phyloP scores from a whole-genome alignment of 2,329 filamentous ascomycete species.

The Berkeleyomyces basicola region DNA sequence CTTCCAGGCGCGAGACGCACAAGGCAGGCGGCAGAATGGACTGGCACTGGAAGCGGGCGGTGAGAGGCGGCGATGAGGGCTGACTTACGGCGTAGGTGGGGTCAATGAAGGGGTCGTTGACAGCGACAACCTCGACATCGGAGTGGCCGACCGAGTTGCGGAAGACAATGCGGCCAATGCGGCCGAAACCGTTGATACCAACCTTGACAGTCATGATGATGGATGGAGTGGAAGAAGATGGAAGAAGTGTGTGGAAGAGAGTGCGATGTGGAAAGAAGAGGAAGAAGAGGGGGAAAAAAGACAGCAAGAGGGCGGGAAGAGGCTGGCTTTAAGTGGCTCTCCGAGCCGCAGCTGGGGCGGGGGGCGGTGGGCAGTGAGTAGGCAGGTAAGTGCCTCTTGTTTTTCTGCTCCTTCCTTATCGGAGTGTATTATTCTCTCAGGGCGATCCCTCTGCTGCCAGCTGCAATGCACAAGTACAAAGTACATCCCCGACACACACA shows the following conservation, averaged over 20 bases:
- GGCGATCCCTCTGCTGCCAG: not conserved
- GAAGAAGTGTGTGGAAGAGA: not conserved
- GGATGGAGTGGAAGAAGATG: not conserved
- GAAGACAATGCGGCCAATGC: constrained; percentile 98
- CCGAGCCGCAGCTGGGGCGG: no score
- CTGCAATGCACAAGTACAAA: not conserved
- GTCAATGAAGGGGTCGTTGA: constrained; percentile 99
- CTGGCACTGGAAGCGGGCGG: constrained; percentile 4
- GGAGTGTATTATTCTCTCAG: not conserved
- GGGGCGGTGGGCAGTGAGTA: no score
- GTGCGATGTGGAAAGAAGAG: constrained; percentile 1
- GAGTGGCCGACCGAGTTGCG: constrained; percentile 86
- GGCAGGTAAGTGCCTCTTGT: not conserved
- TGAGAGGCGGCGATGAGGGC: not conserved
- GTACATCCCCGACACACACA: no score
- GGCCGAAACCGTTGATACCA: constrained; percentile 99
- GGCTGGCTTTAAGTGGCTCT: not conserved
- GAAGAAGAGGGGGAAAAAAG: constrained; percentile 1
- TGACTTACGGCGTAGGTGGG: constrained; percentile 83
- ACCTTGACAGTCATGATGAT: constrained; percentile 47
- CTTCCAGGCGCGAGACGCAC: not conserved
- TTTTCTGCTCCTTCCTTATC: not conserved
- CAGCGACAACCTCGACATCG: constrained; percentile 82
- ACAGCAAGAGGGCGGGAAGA: constrained; percentile 2
- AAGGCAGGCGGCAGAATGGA: constrained; percentile 7